phyloP scores from a whole-genome alignment of 2,329 filamentous ascomycete species.

The Hypoxylon sp. region DNA sequence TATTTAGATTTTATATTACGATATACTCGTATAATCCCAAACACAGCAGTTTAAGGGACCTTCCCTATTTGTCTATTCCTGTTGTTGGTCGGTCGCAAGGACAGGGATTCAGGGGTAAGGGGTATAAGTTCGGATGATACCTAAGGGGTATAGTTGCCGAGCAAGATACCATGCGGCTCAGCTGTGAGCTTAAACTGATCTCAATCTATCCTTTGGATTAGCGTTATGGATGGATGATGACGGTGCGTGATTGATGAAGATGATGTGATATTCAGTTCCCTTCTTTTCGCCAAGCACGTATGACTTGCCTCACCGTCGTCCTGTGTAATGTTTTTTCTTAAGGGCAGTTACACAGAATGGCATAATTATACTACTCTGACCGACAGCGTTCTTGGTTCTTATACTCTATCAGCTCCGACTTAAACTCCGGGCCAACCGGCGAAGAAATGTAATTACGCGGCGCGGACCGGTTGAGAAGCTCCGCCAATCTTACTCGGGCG shows the following conservation, averaged over 20 bases:
- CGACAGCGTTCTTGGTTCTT: background rate
- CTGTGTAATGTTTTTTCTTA: background rate
- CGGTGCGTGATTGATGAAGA: slow-evolving; percentile 1
- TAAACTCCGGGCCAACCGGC: background rate
- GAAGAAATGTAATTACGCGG: slow-evolving; percentile 5
- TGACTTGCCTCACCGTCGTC: background rate
- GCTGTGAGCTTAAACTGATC: slow-evolving; percentile 46
- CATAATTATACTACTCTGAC: background rate
- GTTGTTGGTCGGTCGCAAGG: slow-evolving; percentile 20
- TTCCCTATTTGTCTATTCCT: slow-evolving; percentile 10
- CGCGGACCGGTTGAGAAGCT: background rate
- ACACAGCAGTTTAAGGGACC: slow-evolving; percentile 6
- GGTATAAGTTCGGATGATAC: slow-evolving; percentile 20
- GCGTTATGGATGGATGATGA: background rate
- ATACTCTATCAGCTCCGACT: background rate
- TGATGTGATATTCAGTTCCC: background rate
- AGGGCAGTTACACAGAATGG: background rate
- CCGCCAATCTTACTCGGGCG: background rate
- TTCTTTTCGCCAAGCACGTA: background rate
- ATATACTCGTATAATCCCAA: background rate
- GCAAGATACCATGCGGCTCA: slow-evolving; percentile 37
- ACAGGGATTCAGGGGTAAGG: slow-evolving; percentile 19
- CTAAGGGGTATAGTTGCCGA: slow-evolving; percentile 30
- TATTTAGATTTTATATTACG: background rate
- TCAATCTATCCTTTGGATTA: slow-evolving; percentile 24